Evolutionary conservation across 768 basidiomycete genomes (phyloP), one percentile per base, ranked within the genome.

Genomic region (Russula dissimulans): DNA sequence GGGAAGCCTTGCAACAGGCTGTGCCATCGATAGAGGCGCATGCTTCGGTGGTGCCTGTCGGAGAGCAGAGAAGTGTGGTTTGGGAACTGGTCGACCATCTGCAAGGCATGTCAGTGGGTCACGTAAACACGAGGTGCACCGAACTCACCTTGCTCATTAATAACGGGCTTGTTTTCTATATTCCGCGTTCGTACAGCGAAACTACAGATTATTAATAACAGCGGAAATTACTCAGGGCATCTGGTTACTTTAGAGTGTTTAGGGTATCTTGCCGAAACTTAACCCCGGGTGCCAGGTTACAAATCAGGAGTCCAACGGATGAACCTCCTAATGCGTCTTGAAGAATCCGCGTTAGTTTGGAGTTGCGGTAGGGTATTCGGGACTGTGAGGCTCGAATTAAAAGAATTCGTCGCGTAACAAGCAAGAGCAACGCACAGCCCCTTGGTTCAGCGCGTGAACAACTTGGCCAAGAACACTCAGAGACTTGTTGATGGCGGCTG

Each of bases 241-340:
- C 73, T 78, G 11, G 9, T 51, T 67, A 90, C 91, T 93, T 92
- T n/a, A 95, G 77, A 4, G 93, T 95, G 70, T 94, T 92, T 15
- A 94, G 76, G 5, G 91, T 92, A 72, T 95, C 92, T 70, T 89
- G 85, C 56, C 89, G 77, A 65, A 91, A 92, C 70, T 85, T 91
- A 38, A 73, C 74, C 1, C 89, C 89, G 15, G 93, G 91, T 10
- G 92, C 89, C 9, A 95, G 75, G 66, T 93, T 93, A 71, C 91
- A 92, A 36, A 95, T 89, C 44, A 95, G 75, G 22, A 95, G 73
- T 1, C 89, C 89, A 10, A 89, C 78, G 0, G 89, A 86, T 2
- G 81, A 78, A 12, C 93, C 93, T 22, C 91, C 91, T 1, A 95
- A 81, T 0, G 91, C 91, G 62, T 92, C 91, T 84, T 94, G 91